Percentiles rank a stretch among this genome's conserved stretches.
Conservation (phyloP, 2,329 filamentous ascomycete genomes). For the Ilyonectria robusta region DNA sequence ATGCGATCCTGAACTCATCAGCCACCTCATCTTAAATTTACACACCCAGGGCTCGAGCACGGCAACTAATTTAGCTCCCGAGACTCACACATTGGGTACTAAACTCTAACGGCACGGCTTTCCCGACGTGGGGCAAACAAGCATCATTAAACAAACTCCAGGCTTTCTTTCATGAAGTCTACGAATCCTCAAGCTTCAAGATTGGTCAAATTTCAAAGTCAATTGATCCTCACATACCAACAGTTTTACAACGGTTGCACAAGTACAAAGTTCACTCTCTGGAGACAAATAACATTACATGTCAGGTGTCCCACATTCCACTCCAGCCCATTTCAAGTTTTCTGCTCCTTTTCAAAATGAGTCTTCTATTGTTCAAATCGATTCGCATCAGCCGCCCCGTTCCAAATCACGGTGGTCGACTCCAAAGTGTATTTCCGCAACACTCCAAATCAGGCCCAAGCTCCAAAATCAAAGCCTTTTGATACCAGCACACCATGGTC, state of each 20-base stretch:
- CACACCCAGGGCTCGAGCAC: conserved; percentile 2
- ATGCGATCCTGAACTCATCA: conserved; percentile 17
- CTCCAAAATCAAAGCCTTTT: conserved; percentile 48
- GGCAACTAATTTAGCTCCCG: conserved; percentile 32
- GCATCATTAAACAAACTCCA: neutral
- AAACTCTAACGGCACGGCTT: neutral
- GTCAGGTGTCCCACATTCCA: conserved; percentile 16
- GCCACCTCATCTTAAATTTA: conserved; percentile 22
- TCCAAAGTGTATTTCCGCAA: conserved; percentile 31
- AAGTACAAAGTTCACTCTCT: conserved; percentile 9
- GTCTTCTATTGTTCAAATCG: conserved; percentile 31
- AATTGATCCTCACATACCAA: conserved; percentile 20
- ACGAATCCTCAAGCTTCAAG: neutral
- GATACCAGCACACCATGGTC: conserved; percentile 41
- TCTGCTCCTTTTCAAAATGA: conserved; percentile 31
- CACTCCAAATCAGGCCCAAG: conserved; percentile 34
- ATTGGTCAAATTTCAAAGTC: conserved; percentile 13
- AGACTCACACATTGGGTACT: neutral
- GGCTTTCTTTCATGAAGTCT: neutral
- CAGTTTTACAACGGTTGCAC: conserved; percentile 23
- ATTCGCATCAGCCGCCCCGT: conserved; percentile 21
- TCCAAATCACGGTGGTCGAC: conserved; percentile 12
- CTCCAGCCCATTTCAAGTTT: conserved; percentile 14
- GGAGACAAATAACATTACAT: conserved; percentile 20
- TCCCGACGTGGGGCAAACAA: neutral